These are phyloP conservation scores for Cladophialophora chaetospira DNA, from an alignment of 2,329 filamentous ascomycete species.

Conservation along the genomic window DNA sequence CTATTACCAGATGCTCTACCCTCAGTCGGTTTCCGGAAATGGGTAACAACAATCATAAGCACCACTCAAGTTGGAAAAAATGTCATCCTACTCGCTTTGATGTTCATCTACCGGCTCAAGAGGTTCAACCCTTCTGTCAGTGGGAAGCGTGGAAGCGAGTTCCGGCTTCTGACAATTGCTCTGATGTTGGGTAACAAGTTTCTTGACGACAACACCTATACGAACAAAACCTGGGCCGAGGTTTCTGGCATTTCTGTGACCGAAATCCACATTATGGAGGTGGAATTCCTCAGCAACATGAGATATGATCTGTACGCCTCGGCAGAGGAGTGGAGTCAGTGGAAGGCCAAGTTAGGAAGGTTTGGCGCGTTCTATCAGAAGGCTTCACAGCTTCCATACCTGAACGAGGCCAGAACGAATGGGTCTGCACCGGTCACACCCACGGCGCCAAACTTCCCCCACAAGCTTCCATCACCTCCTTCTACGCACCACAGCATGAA, in stretches of 20 bases:
- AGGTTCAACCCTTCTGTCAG: constrained; percentile 85
- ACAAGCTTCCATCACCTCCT: constrained; percentile 34
- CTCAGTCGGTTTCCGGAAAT: constrained; percentile 81
- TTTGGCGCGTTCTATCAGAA: constrained; percentile 82
- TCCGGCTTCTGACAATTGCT: constrained; percentile 86
- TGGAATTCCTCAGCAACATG: constrained; percentile 99
- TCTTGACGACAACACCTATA: constrained; percentile 97
- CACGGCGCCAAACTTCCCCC: constrained; percentile 41
- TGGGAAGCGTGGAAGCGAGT: constrained; percentile 91
- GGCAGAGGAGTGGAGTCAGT: constrained; percentile 80
- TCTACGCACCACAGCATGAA: constrained; percentile 25
- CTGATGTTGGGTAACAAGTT: constrained; percentile 99
- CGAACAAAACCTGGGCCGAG: constrained; percentile 99
- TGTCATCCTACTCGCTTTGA: constrained; percentile 82
- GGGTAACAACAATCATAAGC: constrained; percentile 85
- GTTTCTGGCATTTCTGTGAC: constrained; percentile 91
- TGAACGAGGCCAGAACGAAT: constrained; percentile 24
- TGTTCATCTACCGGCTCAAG: constrained; percentile 94
- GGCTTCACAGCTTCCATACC: constrained; percentile 55
- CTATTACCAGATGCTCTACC: constrained; percentile 74
- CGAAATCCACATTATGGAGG: constrained; percentile 98
- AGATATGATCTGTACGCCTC: constrained; percentile 89
- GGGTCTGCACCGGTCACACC: constrained; percentile 30
- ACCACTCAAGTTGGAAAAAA: constrained; percentile 97
- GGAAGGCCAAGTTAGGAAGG: constrained; percentile 78